phyloP scores from a whole-genome alignment of 2,329 filamentous ascomycete species.

The Zymoseptoria passerinii region DNA sequence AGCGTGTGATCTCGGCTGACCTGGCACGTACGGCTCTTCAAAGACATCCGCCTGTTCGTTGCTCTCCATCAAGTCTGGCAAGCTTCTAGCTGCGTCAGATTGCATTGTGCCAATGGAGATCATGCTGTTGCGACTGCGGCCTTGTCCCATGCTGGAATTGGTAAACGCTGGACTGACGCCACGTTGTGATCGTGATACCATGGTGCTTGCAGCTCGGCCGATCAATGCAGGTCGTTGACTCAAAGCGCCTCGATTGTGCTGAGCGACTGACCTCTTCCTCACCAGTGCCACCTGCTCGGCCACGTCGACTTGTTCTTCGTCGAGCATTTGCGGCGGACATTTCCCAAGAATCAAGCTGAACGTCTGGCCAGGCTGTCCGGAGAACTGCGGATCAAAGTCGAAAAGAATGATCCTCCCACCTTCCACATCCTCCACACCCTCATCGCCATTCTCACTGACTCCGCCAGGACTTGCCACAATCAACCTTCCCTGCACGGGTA shows the following conservation, averaged over 20 bases:
- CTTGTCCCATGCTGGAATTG: background rate
- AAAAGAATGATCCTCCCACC: constrained; percentile 31
- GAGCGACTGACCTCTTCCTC: constrained; percentile 30
- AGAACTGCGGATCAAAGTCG: constrained; percentile 19
- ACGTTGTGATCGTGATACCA: constrained; percentile 13
- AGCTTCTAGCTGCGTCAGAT: constrained; percentile 20
- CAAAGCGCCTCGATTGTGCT: constrained; percentile 25
- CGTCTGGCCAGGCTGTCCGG: constrained; percentile 31
- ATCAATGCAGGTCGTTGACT: constrained; percentile 26
- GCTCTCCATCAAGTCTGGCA: constrained; percentile 28
- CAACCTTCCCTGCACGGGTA: constrained; percentile 26
- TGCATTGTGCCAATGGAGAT: constrained; percentile 21
- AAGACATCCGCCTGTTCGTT: constrained; percentile 21
- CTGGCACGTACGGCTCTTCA: constrained; percentile 30
- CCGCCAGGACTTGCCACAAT: constrained; percentile 32
- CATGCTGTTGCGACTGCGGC: constrained; percentile 18
- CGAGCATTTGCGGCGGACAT: constrained; percentile 27
- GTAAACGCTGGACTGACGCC: constrained; percentile 13
- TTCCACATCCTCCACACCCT: constrained; percentile 29
- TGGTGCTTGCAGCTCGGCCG: constrained; percentile 29
- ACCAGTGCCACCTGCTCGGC: constrained; percentile 30
- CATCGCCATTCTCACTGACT: constrained; percentile 24
- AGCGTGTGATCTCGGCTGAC: constrained; percentile 27
- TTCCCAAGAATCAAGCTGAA: constrained; percentile 30
- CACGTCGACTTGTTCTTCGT: constrained; percentile 28